Conservation (phyloP, 116 monocot genomes). For the Posidonia oceanica region DNA sequence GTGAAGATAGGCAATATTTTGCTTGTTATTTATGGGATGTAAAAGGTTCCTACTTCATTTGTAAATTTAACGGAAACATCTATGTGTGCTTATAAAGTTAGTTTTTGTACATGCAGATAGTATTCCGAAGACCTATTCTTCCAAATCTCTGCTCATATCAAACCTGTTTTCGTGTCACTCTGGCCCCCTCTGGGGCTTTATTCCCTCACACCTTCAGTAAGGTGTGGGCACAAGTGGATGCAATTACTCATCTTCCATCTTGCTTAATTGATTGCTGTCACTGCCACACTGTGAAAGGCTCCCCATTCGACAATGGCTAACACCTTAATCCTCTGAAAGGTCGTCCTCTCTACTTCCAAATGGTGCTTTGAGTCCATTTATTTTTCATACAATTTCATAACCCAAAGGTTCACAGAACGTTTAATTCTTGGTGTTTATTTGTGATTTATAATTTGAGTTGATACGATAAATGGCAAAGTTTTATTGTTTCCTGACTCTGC, state of each 20-base stretch:
- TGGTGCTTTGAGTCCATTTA: too few relatives aligned
- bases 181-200: constrained; percentile 49
- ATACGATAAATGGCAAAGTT: constrained; percentile 32
- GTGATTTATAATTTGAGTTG: constrained; percentile 4
- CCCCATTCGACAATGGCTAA: constrained; percentile 91
- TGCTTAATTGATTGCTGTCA: constrained; percentile 22
- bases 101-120: not conserved
- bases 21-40: too few relatives aligned
- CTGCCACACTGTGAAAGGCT: constrained; percentile 43
- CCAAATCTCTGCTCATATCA: not conserved
- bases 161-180: constrained; percentile 30
- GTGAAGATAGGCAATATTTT: too few relatives aligned
- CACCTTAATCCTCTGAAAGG: not conserved
- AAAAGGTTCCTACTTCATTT: too few relatives aligned
- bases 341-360: too few relatives aligned
- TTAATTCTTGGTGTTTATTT: not conserved
- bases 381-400: not conserved
- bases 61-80: not conserved
- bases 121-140: not conserved
- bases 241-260: constrained; percentile 14
- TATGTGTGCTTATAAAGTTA: not conserved
- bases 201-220: constrained; percentile 78
- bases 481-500: constrained; percentile 43
- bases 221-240: constrained; percentile 64
- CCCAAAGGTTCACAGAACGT: not conserved